Conservation (phyloP, 1,139 yeast species). For the Hansenula lynferdii region DNA sequence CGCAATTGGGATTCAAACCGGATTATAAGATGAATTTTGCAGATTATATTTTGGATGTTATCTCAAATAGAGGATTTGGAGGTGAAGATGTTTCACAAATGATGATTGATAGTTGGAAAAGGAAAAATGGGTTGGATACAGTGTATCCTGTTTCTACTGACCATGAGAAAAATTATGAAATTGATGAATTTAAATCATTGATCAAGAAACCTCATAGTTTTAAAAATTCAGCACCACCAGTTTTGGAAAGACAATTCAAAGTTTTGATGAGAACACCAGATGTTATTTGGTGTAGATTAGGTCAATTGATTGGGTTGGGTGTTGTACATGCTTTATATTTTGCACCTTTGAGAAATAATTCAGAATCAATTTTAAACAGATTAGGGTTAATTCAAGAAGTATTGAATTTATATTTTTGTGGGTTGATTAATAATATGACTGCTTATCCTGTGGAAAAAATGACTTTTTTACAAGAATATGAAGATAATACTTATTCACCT, state of each 20-base stretch:
- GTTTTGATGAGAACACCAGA: constrained; percentile 60
- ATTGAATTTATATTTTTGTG: constrained; percentile 68
- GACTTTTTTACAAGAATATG: constrained; percentile 73
- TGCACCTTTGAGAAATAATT: constrained; percentile 59
- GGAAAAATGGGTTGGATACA: neutral
- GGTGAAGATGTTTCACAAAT: neutral
- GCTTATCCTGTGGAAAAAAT: constrained; percentile 71
- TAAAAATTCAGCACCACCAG: constrained; percentile 33
- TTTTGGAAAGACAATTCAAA: constrained; percentile 39
- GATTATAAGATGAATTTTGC: constrained; percentile 57
- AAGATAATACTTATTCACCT: constrained; percentile 68
- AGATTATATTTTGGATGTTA: constrained; percentile 63
- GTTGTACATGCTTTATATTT: constrained; percentile 64
- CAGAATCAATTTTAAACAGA: constrained; percentile 59
- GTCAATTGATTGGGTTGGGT: constrained; percentile 63
- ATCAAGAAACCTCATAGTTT: constrained; percentile 26
- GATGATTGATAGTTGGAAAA: constrained; percentile 36
- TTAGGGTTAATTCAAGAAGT: constrained; percentile 76
- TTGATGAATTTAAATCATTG: neutral
- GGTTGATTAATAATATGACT: constrained; percentile 73
- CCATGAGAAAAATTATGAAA: constrained; percentile 1
- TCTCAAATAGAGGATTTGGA: constrained; percentile 32
- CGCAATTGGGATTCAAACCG: constrained; percentile 39
- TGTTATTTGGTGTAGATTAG: constrained; percentile 57
- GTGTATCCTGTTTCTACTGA: neutral